Evolutionary conservation across 1,284 basidiomycete genomes (phyloP).

Genomic region (Porogramme epimiltina): DNA sequence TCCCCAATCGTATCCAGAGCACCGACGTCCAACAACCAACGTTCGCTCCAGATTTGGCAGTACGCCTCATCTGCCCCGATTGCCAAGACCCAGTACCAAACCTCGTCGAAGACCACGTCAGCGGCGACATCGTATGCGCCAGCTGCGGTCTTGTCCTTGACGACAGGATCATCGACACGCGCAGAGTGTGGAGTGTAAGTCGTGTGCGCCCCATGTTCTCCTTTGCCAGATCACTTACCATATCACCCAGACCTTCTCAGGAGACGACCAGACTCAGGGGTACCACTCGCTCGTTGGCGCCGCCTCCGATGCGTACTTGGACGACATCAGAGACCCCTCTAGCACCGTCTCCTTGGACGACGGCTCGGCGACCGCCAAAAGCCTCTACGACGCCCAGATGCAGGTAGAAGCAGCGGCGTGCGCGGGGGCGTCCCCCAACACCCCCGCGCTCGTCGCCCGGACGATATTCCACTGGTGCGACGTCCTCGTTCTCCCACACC

Average conservation of each 20-base stretch:
- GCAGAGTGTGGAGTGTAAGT: not conserved
- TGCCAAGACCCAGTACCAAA: not conserved
- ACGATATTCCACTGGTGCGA: not conserved
- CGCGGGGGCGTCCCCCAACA: not conserved
- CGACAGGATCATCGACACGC: not conserved
- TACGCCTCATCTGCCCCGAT: constrained; percentile 2
- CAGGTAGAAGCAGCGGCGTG: not conserved
- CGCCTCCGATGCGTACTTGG: not conserved
- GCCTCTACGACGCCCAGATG: not conserved
- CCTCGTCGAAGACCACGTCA: not conserved
- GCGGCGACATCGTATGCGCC: not conserved
- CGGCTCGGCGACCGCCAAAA: not conserved
- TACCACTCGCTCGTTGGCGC: not conserved
- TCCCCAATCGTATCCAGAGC: not conserved
- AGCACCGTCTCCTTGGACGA: not conserved
- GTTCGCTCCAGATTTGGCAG: constrained; percentile 1
- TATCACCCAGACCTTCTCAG: not conserved
- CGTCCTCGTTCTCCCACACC: not conserved
- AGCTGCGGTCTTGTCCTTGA: not conserved
- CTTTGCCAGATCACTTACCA: not conserved
- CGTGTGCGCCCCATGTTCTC: not conserved
- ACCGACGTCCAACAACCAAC: not conserved
- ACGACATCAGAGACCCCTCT: not conserved
- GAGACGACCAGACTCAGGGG: not conserved
- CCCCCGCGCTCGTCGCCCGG: not conserved